These are phyloP conservation scores for Cryphonectria nitschkei DNA, from an alignment of 2,329 filamentous ascomycete species.

Conservation along the genomic window DNA sequence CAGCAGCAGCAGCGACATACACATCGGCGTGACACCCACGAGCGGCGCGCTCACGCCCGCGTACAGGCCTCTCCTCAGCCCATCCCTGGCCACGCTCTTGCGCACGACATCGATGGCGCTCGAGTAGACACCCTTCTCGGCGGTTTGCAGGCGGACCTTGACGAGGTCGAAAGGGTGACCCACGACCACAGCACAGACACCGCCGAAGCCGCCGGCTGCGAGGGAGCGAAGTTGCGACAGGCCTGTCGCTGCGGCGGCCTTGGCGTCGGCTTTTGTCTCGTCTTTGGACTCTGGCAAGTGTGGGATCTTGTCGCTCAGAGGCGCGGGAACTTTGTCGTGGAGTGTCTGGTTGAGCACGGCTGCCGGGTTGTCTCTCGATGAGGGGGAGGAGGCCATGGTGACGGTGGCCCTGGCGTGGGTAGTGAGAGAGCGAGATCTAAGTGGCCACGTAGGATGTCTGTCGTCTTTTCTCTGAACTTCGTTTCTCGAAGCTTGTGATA, in stretches of 20 bases:
- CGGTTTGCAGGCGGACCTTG: conserved; percentile 96
- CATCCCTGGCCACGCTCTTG: conserved; percentile 87
- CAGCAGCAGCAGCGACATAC: conserved; percentile 59
- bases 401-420: not conserved
- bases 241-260: conserved; percentile 44
- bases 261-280: conserved; percentile 49
- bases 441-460: not conserved
- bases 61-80: conserved; percentile 79
- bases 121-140: conserved; percentile 89
- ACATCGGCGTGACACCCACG: conserved; percentile 98
- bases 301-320: conserved; percentile 45
- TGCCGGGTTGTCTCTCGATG: conserved; percentile 21
- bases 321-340: conserved; percentile 38
- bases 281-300: conserved; percentile 49
- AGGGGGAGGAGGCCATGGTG: conserved; percentile 22
- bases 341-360: conserved; percentile 39
- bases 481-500: not conserved
- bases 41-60: conserved; percentile 96
- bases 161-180: conserved; percentile 97
- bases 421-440: too few species aligned
- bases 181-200: conserved; percentile 90
- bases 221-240: conserved; percentile 74
- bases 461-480: not conserved
- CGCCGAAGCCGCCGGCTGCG: conserved; percentile 87
- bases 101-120: conserved; percentile 89